These are phyloP conservation scores for Daldinia vernicosa DNA, from an alignment of 495 filamentous ascomycete species.

Conservation along the genomic window DNA sequence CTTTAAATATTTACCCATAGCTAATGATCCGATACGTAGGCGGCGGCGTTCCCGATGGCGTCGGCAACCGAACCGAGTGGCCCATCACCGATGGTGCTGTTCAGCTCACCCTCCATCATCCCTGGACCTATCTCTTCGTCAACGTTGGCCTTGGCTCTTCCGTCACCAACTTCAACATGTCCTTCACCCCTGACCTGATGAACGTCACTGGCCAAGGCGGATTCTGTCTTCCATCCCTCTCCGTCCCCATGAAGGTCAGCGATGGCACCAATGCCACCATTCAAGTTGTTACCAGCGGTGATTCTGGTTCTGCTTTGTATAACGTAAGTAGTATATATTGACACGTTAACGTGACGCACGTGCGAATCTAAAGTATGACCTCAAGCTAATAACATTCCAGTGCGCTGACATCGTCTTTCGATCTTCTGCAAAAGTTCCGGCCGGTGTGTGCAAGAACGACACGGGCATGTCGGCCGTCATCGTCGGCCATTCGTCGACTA, in stretches of 20 bases:
- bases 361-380: constrained; percentile 17
- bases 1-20: neutral
- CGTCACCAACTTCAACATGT: constrained; percentile 67
- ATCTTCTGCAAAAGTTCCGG: constrained; percentile 51
- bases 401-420: constrained; percentile 71
- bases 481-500: constrained; percentile 11
- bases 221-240: constrained; percentile 63
- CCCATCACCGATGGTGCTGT: constrained; percentile 65
- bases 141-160: constrained; percentile 66
- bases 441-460: constrained; percentile 59
- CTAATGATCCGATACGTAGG: constrained; percentile 51
- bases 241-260: constrained; percentile 53
- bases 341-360: constrained; percentile 16
- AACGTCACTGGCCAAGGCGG: constrained; percentile 70
- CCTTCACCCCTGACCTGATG: constrained; percentile 58
- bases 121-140: constrained; percentile 66
- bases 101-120: constrained; percentile 60
- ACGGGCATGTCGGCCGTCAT: constrained; percentile 48
- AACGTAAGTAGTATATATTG: constrained; percentile 60
- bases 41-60: constrained; percentile 61
- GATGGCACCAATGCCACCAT: constrained; percentile 64
- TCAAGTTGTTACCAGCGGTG: constrained; percentile 65
- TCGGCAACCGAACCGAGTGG: constrained; percentile 68
- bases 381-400: constrained; percentile 44
- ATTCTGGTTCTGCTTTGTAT: constrained; percentile 62